phyloP scores from a whole-genome alignment of 176 grass and related monocot genomes.

The Musa beccarii region DNA sequence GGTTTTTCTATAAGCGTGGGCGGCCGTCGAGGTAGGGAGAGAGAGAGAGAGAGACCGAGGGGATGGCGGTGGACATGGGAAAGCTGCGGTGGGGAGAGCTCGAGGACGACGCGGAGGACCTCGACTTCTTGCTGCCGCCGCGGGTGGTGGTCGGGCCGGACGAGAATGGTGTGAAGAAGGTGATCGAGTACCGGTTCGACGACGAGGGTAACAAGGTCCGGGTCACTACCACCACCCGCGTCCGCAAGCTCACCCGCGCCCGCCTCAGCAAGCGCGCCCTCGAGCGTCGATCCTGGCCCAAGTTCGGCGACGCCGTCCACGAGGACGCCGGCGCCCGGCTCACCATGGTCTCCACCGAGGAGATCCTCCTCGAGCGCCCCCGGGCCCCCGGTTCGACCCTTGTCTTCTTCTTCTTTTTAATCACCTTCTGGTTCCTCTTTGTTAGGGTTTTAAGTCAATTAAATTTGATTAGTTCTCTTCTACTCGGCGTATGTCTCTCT shows the following conservation, averaged over 20 bases:
- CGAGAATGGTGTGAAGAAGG: slow-evolving; percentile 63
- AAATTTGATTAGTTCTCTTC: too few species aligned
- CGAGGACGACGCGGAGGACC: slow-evolving; percentile 64
- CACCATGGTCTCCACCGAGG: slow-evolving; percentile 77
- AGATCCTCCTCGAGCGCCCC: slow-evolving; percentile 73
- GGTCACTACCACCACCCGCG: slow-evolving; percentile 69
- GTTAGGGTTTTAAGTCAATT: too few species aligned
- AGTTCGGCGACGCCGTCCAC: slow-evolving; percentile 68
- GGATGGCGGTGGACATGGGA: slow-evolving; percentile 28
- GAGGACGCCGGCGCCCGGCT: slow-evolving; percentile 52
- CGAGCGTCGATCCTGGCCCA: slow-evolving; percentile 66
- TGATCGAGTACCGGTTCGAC: slow-evolving; percentile 69
- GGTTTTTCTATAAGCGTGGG: too few species aligned
- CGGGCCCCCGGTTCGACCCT: slow-evolving; percentile 52
- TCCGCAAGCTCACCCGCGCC: slow-evolving; percentile 55
- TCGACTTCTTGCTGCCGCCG: slow-evolving; percentile 71
- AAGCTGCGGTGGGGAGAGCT: slow-evolving; percentile 67
- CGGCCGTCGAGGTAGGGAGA: not conserved
- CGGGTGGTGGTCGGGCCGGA: slow-evolving; percentile 59
- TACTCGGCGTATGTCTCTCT: too few species aligned
- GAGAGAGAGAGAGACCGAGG: not conserved
- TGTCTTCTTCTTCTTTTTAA: not conserved
- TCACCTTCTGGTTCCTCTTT: not conserved
- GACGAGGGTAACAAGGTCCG: slow-evolving; percentile 71
- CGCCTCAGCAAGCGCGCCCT: slow-evolving; percentile 62